Conservation (phyloP, 1,284 basidiomycete genomes). For the Naganishia sp. region DNA sequence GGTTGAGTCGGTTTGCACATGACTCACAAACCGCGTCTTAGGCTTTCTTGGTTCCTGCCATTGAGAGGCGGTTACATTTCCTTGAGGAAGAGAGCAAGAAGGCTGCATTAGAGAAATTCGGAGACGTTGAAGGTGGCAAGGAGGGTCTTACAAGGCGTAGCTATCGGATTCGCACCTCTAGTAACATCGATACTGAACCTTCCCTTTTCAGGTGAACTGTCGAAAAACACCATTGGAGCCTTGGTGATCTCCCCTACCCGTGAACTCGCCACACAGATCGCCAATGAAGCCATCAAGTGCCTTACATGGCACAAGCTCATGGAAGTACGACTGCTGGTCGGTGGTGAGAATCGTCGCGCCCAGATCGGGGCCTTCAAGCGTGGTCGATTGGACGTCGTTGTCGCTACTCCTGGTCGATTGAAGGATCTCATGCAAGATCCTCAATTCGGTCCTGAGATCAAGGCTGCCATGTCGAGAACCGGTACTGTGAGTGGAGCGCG, state of each 20-base stretch:
- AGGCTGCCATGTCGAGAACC: conserved; percentile 54
- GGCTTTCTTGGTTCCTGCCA: conserved; percentile 84
- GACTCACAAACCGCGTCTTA: conserved; percentile 20
- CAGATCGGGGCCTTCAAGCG: conserved; percentile 71
- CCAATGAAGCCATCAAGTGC: conserved; percentile 75
- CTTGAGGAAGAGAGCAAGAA: conserved; percentile 42
- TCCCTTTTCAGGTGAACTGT: conserved; percentile 14
- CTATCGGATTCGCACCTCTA: conserved; percentile 49
- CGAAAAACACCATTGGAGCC: conserved; percentile 61
- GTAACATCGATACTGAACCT: not conserved
- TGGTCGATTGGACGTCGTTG: conserved; percentile 78
- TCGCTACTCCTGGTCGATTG: conserved; percentile 89
- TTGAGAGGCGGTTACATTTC: conserved; percentile 67
- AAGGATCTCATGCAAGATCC: conserved; percentile 73
- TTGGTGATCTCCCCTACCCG: conserved; percentile 91
- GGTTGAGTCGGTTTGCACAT: conserved; percentile 1
- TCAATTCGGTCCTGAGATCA: conserved; percentile 56
- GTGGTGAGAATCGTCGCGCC: conserved; percentile 67
- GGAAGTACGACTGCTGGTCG: conserved; percentile 75
- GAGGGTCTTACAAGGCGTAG: conserved; percentile 42
- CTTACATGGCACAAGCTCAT: conserved; percentile 66
- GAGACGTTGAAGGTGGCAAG: conserved; percentile 36
- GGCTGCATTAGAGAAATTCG: conserved; percentile 34
- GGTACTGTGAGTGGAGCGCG: conserved; percentile 59
- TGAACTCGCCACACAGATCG: conserved; percentile 92